Evolutionary conservation across 441 rosid genomes (phyloP), one percentile per base, ranked within the genome.

Genomic region (Flueggea neowawraea): DNA sequence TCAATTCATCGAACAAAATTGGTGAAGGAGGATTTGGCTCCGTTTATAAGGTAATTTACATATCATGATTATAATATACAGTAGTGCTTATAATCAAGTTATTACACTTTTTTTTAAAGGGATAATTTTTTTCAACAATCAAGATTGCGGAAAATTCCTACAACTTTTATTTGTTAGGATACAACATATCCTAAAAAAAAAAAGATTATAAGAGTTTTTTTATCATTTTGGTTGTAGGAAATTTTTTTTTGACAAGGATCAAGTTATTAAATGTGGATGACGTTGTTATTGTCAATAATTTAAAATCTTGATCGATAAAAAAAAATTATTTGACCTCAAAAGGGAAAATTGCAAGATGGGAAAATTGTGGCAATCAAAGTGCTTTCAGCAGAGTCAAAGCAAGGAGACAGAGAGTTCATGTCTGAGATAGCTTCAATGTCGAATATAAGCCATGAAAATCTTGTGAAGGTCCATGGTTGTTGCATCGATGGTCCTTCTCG

Each of bases 11-110:
- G 0, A 76, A 74, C 51, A 80, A 76, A 71, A 68, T 80, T 32
- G 85, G 88, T 3, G 82, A 74, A 72, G 85, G 88, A 14, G 88
- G 88, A 31, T 80, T 80, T 63, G 85, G 88, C 17, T 64, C 69
- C 12, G 85, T 80, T 31, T 80, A 78, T 16, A 74, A 76, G 83
- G 85, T 78, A 60, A 22, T 22, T 22, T 22, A 1, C 28, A 22
- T 22, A 22, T 22, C 28, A 22, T 22, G 1, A 22, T 22, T 22
- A 22, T 22, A 22, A 22, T 22, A 22, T 22, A 22, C 28, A 22
- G 1, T 2, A 22, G 28, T 22, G 28, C 28, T 22, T 22, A 22
- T 22, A 22, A n/a, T 22, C 2, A 22, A 22, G 28, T 22, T 22
- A 22, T 22, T 22, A 22, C 28, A 0, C 28, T 22, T 22, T 22